Base-by-base conservation (phyloP, 495 filamentous ascomycete genomes). In the Penicillium simplicissimum region DNA sequence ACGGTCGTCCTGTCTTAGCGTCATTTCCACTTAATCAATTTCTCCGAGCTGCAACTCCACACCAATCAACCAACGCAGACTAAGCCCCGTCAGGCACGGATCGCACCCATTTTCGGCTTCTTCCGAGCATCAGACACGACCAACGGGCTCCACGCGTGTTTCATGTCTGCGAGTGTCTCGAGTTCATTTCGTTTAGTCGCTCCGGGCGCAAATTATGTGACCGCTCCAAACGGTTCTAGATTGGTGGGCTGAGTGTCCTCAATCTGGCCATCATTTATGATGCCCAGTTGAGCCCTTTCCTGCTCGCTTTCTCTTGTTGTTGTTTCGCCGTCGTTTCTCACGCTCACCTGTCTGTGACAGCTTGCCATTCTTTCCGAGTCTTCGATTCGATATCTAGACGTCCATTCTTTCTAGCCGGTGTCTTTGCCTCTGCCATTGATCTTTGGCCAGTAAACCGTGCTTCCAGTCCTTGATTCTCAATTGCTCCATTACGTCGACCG, bases 381-480 rank as follows among this genome's bases (percentile, higher is more conserved):
- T 71, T 53, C 62, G 61, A 69, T 73, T 71, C 61, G 64, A 69
- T 33, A 69, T 72, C 67, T 68, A 71, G 69, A 64, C 72, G 69
- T 75, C 70, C 75, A 64, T 75, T 76, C 72, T 43, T 77, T 63
- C 33, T 19, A 28, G 59, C 67, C 65, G 63, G 64, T 57, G 13
- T 63, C n/a, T 21, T 55, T 35, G 11, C 43, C 28, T 31, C 6
- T 31, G 17, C 17, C 19, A 28, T 35, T 28, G 23, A 45, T 56
- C 43, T 19, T 25, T 47, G 33, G 14, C 14, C 23, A 9, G 43
- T 21, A 14, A 36, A 49, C 28, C 38, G 58, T 42, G 31, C 37
- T 45, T 49, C n/a, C 42, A 23, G n/a, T 48, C 45, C 47, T 59
- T 56, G 34, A 43, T 42, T 52, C 43, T 52, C 43, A 31, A 58